Evolutionary conservation across 176 grass and related monocot genomes (phyloP), one percentile per base, ranked within the genome.

Genomic region (Musa itinerans): DNA sequence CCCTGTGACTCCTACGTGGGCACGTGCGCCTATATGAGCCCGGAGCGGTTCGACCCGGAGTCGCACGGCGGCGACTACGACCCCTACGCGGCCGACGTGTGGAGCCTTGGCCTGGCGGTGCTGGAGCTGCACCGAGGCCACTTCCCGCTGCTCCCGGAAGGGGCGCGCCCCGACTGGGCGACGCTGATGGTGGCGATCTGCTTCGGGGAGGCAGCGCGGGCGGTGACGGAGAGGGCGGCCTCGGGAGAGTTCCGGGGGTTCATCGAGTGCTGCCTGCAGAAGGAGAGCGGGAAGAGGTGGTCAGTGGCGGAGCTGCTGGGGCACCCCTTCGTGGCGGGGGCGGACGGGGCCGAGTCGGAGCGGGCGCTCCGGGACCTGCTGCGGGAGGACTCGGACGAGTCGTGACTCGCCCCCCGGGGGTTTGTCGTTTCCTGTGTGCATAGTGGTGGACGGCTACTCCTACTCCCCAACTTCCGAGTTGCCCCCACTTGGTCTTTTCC

Each of bases 181-280:
- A 82, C 89, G 52, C 92, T 96, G 57, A 96, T 96, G 92, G 92
- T 85, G 72, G 92, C 89, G 27, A 96, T 96, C 51, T 96, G 89
- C 80, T 88, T 96, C 63, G 89, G 85, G 49, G 86, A 89, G 75
- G 84, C 86, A n/a, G 84, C 86, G 20, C 87, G 71, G 78, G 71
- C 74, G 74, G 86, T 86, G 5, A 79, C 71, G 69, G 65, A 25
- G 12, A 67, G 75, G 23, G 86, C 82, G 0, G 86, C 89, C 52
- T 96, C 92, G 2, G 27, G 83, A 15, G 86, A 96, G 48, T 87
- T 92, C 83, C 69, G 86, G 51, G 84, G 86, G 76, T 96, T 96
- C 78, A 87, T 96, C 59, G 78, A 80, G 52, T 83, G 89, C 10
- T 96, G 92, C 81, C 87, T 96, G 5, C 89, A 96, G 80, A 96